Conservation (phyloP, 1,139 yeast species). For the Hemisphaericaspora lyxosophila region DNA sequence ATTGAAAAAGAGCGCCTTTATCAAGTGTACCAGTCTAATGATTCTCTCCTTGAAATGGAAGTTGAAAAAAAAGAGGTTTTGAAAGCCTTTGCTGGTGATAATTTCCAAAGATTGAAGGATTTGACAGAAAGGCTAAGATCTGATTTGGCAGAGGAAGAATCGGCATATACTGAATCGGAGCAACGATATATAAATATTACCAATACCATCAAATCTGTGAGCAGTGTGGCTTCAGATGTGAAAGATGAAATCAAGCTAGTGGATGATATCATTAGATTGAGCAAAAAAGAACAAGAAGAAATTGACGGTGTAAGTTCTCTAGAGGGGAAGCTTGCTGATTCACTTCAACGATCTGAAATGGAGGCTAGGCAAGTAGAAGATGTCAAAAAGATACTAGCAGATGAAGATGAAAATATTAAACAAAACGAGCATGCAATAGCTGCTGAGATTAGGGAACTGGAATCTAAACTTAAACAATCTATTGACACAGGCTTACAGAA, state of each 20-base stretch:
- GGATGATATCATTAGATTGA: slow-evolving; percentile 50
- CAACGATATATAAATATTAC: slow-evolving; percentile 50
- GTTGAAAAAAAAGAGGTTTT: slow-evolving; percentile 61
- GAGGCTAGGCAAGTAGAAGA: background rate
- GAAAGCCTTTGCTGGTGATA: slow-evolving; percentile 59
- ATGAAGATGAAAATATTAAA: background rate
- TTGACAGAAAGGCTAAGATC: slow-evolving; percentile 56
- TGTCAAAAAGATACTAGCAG: background rate
- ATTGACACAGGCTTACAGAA: background rate
- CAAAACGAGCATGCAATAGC: background rate
- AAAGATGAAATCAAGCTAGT: slow-evolving; percentile 49
- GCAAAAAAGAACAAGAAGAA: slow-evolving; percentile 51
- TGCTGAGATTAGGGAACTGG: background rate
- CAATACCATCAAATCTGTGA: slow-evolving; percentile 53
- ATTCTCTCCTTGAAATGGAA: slow-evolving; percentile 53
- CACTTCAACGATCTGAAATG: background rate
- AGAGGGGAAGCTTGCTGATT: background rate
- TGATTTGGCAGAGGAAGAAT: slow-evolving; percentile 46
- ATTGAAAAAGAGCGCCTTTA: slow-evolving; percentile 58
- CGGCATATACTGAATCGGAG: slow-evolving; percentile 44
- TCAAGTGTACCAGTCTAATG: slow-evolving; percentile 55
- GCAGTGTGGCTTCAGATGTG: slow-evolving; percentile 48
- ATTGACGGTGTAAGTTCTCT: slow-evolving; percentile 22
- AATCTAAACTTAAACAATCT: background rate
- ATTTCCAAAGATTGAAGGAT: slow-evolving; percentile 56